Percentiles rank a stretch among this genome's conserved stretches.
Conservation (phyloP, 2,329 filamentous ascomycete genomes). For the Elsinoe ampelina region DNA sequence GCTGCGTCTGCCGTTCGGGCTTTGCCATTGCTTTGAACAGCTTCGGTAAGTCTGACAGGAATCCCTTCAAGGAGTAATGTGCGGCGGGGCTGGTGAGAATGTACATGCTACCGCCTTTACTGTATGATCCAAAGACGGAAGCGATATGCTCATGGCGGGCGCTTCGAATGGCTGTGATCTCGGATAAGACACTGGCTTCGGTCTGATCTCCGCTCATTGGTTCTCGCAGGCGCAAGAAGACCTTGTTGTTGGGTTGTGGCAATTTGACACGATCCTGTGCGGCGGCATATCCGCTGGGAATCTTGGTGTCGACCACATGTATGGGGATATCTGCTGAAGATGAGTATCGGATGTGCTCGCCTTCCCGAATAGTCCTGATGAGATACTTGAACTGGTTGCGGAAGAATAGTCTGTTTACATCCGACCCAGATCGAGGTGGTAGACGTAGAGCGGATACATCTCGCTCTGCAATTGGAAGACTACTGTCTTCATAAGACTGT, state of each 20-base stretch:
- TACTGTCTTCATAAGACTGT: slow-evolving; percentile 66
- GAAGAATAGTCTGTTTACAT: slow-evolving; percentile 54
- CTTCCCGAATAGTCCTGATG: slow-evolving; percentile 51
- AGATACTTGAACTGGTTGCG: slow-evolving; percentile 62
- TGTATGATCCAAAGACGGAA: slow-evolving; percentile 62
- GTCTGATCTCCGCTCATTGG: slow-evolving; percentile 5
- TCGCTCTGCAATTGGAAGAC: slow-evolving; percentile 55
- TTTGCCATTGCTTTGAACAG: slow-evolving; percentile 55
- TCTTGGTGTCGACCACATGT: slow-evolving; percentile 6
- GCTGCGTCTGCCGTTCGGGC: slow-evolving; percentile 47
- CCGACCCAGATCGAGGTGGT: not conserved
- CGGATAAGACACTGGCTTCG: not conserved
- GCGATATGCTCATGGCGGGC: slow-evolving; percentile 54
- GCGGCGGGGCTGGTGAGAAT: slow-evolving; percentile 57
- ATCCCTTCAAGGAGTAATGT: slow-evolving; percentile 57
- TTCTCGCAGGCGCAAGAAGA: not conserved
- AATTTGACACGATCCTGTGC: not conserved
- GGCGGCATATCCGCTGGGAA: not conserved
- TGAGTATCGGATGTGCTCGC: slow-evolving; percentile 42
- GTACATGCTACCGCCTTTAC: slow-evolving; percentile 53
- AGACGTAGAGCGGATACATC: slow-evolving; percentile 38
- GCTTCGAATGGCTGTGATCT: slow-evolving; percentile 4
- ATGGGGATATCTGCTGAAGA: slow-evolving; percentile 1
- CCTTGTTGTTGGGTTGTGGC: slow-evolving; percentile 2
- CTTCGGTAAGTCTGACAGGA: slow-evolving; percentile 48